Evolutionary conservation across 257 asterid species (phyloP).

Genomic region (Solanum dulcamara): DNA sequence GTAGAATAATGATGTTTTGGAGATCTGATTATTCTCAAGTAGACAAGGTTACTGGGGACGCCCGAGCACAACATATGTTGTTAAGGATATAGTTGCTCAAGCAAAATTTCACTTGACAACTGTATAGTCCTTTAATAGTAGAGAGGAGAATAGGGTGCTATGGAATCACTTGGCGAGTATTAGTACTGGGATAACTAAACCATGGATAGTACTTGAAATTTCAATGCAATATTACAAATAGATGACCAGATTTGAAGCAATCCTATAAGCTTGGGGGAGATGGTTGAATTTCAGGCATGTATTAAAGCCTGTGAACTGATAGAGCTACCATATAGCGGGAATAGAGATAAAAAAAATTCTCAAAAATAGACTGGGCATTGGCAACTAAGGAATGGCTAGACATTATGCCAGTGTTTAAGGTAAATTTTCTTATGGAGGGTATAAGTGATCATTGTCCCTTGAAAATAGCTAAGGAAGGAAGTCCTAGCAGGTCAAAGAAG

Average conservation of each 20-base stretch:
- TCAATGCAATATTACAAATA: neutral
- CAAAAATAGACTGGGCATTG: neutral
- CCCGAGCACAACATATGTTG: neutral
- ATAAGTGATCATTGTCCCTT: neutral
- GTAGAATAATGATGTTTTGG: neutral
- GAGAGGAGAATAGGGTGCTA: neutral
- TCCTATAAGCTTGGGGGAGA: neutral
- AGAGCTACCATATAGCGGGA: neutral
- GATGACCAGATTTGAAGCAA: neutral
- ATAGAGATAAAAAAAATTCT: neutral
- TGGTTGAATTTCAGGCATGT: neutral
- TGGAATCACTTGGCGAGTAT: neutral
- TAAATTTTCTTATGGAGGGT: neutral
- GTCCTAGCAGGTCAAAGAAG: no score
- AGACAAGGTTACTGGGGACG: neutral
- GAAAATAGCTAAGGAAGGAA: neutral
- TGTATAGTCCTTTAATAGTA: neutral
- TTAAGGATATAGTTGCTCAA: neutral
- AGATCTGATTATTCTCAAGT: neutral
- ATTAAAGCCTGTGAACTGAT: neutral
- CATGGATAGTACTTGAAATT: neutral
- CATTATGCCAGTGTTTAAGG: neutral
- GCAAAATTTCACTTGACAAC: neutral
- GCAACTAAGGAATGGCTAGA: neutral
- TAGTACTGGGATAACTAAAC: neutral